Percentiles rank a stretch among this genome's conserved stretches.
Evolutionary conservation across 1,284 basidiomycete genomes (phyloP).

Genomic region (Coriolopsis trogii): DNA sequence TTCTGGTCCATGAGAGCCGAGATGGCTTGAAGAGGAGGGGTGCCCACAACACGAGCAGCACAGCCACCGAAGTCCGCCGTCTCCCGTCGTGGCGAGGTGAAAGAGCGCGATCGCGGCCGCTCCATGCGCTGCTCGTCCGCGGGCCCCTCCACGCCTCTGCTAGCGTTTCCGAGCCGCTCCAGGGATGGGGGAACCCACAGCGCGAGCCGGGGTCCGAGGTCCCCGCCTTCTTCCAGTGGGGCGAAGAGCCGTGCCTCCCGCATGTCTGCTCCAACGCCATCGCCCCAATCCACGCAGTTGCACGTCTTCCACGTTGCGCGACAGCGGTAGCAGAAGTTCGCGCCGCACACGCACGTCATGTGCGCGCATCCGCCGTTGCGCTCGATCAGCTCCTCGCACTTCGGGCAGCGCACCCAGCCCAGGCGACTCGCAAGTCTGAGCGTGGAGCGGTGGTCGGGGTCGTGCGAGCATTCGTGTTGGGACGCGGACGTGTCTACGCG

Average conservation of each 20-base stretch:
- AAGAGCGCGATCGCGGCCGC: background rate
- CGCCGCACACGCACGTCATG: slow-evolving; percentile 49
- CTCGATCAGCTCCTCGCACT: slow-evolving; percentile 46
- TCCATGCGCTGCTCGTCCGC: background rate
- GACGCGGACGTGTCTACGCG: slow-evolving; percentile 18
- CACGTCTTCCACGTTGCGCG: slow-evolving; percentile 43
- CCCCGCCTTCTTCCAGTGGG: slow-evolving; percentile 13
- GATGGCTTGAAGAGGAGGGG: background rate
- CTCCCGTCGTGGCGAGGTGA: background rate
- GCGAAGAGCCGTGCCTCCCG: slow-evolving; percentile 37
- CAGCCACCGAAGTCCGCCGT: background rate
- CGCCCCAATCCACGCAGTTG: slow-evolving; percentile 46
- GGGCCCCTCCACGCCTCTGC: background rate
- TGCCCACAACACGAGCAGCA: background rate
- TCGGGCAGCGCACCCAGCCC: slow-evolving; percentile 48
- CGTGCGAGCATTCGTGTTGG: slow-evolving; percentile 31
- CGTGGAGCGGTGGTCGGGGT: slow-evolving; percentile 32
- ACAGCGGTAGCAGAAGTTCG: slow-evolving; percentile 51
- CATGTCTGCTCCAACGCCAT: slow-evolving; percentile 36
- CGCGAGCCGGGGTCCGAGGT: slow-evolving; percentile 3
- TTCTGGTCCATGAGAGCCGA: no score
- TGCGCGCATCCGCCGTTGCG: slow-evolving; percentile 46
- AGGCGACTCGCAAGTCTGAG: slow-evolving; percentile 36
- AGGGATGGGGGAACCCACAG: slow-evolving; percentile 15
- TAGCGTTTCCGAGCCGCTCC: background rate